Conservation (phyloP, 768 basidiomycete genomes). For the Brasilioporus rufonigricans region DNA sequence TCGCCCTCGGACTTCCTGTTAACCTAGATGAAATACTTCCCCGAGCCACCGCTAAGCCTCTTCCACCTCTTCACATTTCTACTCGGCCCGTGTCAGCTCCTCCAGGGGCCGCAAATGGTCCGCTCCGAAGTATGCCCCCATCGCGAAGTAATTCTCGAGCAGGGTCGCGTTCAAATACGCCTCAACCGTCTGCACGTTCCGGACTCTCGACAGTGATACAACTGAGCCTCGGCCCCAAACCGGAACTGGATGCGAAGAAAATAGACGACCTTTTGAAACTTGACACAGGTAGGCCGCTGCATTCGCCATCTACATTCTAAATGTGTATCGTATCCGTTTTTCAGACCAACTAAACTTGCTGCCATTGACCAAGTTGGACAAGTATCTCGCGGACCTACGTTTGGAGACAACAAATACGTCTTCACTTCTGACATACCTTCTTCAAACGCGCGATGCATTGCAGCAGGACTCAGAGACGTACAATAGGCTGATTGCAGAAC, state of each 20-base stretch:
- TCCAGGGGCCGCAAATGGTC: slow-evolving; percentile 53
- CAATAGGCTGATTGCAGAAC: slow-evolving; percentile 85
- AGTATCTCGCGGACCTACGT: slow-evolving; percentile 64
- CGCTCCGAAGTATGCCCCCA: slow-evolving; percentile 27
- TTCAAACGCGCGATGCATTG: slow-evolving; percentile 77
- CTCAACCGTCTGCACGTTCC: slow-evolving; percentile 40
- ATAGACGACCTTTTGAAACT: slow-evolving; percentile 66
- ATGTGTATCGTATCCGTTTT: slow-evolving; percentile 5
- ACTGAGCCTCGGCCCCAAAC: slow-evolving; percentile 70
- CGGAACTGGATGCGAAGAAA: slow-evolving; percentile 64
- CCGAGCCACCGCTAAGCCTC: slow-evolving; percentile 55
- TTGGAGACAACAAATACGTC: slow-evolving; percentile 75
- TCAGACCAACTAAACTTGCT: slow-evolving; percentile 72
- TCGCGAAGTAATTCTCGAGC: slow-evolving; percentile 48
- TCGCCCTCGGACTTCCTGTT: slow-evolving; percentile 88
- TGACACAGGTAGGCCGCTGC: slow-evolving; percentile 54
- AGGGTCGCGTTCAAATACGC: slow-evolving; percentile 45
- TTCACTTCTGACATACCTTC: slow-evolving; percentile 70
- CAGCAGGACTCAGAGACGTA: slow-evolving; percentile 89
- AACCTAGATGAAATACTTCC: slow-evolving; percentile 92
- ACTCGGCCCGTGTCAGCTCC: slow-evolving; percentile 83
- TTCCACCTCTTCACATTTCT: slow-evolving; percentile 80
- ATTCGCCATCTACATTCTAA: background rate
- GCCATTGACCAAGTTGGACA: slow-evolving; percentile 64
- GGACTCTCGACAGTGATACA: slow-evolving; percentile 32